Evolutionary conservation across 306 rosid genomes (phyloP).

Genomic region (Trichosanthes cucumerina): DNA sequence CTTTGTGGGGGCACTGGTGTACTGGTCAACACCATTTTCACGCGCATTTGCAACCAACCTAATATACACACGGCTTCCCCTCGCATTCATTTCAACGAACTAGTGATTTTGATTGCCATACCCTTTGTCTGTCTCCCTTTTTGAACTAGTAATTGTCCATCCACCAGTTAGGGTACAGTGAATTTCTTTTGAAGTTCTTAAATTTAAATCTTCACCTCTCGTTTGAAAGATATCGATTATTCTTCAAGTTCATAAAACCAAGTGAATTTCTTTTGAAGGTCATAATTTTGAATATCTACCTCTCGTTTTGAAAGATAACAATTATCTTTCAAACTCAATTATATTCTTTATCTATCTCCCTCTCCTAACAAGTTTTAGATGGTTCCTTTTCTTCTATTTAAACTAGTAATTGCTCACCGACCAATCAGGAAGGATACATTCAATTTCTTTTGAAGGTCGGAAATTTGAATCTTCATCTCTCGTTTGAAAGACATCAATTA

Average conservation of each 20-base stretch:
- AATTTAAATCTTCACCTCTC: no score
- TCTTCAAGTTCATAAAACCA: no score
- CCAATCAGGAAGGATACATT: no score
- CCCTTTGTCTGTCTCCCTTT: not conserved
- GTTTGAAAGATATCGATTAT: no score
- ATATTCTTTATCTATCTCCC: no score
- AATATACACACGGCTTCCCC: not conserved
- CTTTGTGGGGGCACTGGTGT: constrained; percentile 6
- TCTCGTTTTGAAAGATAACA: no score
- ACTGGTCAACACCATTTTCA: constrained; percentile 4
- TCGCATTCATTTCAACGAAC: not conserved
- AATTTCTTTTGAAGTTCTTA: not conserved
- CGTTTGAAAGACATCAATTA: not conserved
- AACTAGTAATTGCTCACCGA: no score
- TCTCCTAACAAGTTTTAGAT: not conserved
- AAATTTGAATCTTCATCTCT: not conserved
- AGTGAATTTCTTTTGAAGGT: not conserved
- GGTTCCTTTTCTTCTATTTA: not conserved
- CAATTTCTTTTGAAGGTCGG: no score
- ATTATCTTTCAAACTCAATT: no score
- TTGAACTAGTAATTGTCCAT: not conserved
- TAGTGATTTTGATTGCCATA: not conserved
- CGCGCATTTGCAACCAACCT: not conserved
- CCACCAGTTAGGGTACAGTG: not conserved
- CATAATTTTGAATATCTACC: no score